A percentile compares a stretch with the other conserved stretches of the same genome.
phyloP scores from a whole-genome alignment of 2,329 filamentous ascomycete genomes.

The Alternaria hordeiaustralica region DNA sequence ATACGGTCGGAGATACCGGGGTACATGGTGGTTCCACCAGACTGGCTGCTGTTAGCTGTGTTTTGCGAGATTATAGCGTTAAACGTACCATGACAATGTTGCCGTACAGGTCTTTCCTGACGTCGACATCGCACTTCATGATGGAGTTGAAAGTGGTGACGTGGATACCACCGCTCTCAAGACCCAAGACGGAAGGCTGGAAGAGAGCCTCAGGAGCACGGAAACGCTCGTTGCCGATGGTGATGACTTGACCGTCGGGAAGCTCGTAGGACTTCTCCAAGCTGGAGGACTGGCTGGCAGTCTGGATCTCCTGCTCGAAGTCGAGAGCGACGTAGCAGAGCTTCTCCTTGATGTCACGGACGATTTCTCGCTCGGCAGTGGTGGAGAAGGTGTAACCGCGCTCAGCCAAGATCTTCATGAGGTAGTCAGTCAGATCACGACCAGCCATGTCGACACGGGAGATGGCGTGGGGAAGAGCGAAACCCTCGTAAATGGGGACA shows the following conservation, averaged over 20 bases:
- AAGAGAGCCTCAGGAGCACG: slow-evolving; percentile 99
- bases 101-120: slow-evolving; percentile 99
- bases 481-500: slow-evolving; percentile 99
- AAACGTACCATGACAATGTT: slow-evolving; percentile 99
- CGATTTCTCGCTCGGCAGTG: slow-evolving; percentile 99
- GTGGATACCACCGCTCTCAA: slow-evolving; percentile 98
- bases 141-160: slow-evolving; percentile 99
- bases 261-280: slow-evolving; percentile 99
- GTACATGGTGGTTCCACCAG: slow-evolving; percentile 99
- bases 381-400: slow-evolving; percentile 99
- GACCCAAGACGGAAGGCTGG: slow-evolving; percentile 97
- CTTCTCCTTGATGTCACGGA: slow-evolving; percentile 99
- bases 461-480: slow-evolving; percentile 99
- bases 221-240: slow-evolving; percentile 99
- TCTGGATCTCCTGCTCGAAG: slow-evolving; percentile 99
- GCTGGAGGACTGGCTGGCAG: slow-evolving; percentile 96
- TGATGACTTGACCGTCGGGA: slow-evolving; percentile 99
- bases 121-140: slow-evolving; percentile 99
- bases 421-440: slow-evolving; percentile 99
- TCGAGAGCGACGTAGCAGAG: slow-evolving; percentile 99
- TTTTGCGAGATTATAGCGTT: slow-evolving; percentile 1
- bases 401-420: slow-evolving; percentile 99
- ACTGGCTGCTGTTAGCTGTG: slow-evolving; percentile 64
- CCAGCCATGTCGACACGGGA: slow-evolving; percentile 99
- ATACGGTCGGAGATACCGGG: slow-evolving; percentile 99